Evolutionary conservation across 2,329 filamentous ascomycete genomes (phyloP), one percentile per base, ranked within the genome.

Genomic region (Diaporthe vexans): DNA sequence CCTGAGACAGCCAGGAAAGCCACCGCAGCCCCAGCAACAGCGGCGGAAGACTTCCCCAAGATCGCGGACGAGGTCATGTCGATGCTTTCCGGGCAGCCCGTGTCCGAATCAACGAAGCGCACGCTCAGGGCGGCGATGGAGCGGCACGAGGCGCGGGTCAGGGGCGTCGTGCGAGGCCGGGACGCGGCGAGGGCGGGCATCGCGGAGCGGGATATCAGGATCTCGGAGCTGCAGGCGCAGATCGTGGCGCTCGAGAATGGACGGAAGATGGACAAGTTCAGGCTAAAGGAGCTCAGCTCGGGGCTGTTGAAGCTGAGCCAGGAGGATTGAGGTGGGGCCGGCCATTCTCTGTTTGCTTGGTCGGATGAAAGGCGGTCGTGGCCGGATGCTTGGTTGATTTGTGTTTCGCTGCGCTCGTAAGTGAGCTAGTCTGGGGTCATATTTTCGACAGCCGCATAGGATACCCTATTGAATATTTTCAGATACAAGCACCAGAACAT

Each of bases 161-260:
- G 88, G 78, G 94, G 93, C 0, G 86, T 94, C 26, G 85, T 86
- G 52, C 88, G 88, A 76, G 92, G 93, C 0, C 86, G 93, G 3
- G 93, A 96, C 75, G 88, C 92, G 9, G 88, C 89, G 4, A 84
- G 94, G n/a, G 81, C 89, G 11, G 89, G 88, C 5, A 79, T 94
- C 46, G 91, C 90, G 79, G 86, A 87, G 6, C 92, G 91, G 76
- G 92, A 96, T 40, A 79, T 79, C n/a, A 81, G 79, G 68, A 82
- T 84, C 56, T 81, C 81, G 5, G 76, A 77, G 70, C 74, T 88
- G 71, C 82, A 86, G 78, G 79, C 79, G 52, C 78, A 80, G 40
- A 77, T 87, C 6, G 78, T 78, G 10, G 81, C 79, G 21, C 78
- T 88, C n/a, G 85, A 88, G 79, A 83, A 83, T 33, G 70, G 69